Evolutionary conservation across 352 stramenopile genomes (phyloP), one percentile per base, ranked within the genome.

Genomic region (Discostella stelligera): DNA sequence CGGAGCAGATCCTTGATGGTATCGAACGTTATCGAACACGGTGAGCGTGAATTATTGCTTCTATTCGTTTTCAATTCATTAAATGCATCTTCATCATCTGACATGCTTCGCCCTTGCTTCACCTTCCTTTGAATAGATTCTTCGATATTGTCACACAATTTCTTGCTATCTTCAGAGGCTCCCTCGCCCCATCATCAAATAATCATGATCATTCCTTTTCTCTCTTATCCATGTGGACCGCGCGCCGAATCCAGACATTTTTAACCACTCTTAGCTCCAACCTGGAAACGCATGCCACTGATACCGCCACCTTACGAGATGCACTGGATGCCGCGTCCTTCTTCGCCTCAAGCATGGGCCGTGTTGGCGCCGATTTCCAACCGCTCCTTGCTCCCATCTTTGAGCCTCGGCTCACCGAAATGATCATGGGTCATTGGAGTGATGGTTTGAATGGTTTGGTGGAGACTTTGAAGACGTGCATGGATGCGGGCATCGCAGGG

Each of bases 61-160:
- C 4, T n/a, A 25, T n/a, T 49, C 25, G 25, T 21, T 63, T 46
- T 44, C 13, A 23, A 30, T 27, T 1, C 11, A 20, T 14, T 3
- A 0, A 37, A 16, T 63, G 55, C n/a, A 18, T 68, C 1, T 65
- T 14, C 37, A 44, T 44, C 37, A 10, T 59, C 37, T 83, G 0
- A 48, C 79, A 48, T 32, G 5, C n/a, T 69, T 8, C 54, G 62
- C 10, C 41, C 69, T 54, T n/a, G 32, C 69, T 58, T 73, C 58
- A 18, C 37, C 48, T 50, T 21, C 25, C 11, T 5, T 66, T 25
- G 44, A 21, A 50, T 41, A 52, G 85, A 71, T 87, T 88, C 71
- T 93, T 93, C 79, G 87, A 93, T 66, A 90, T 93, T 77, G 87
- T 87, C 4, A 93, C 85, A 13, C 87, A 93, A 72, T 93, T 88